Conservation (phyloP, 2,329 filamentous ascomycete species). For the Graphilbum sp. region DNA sequence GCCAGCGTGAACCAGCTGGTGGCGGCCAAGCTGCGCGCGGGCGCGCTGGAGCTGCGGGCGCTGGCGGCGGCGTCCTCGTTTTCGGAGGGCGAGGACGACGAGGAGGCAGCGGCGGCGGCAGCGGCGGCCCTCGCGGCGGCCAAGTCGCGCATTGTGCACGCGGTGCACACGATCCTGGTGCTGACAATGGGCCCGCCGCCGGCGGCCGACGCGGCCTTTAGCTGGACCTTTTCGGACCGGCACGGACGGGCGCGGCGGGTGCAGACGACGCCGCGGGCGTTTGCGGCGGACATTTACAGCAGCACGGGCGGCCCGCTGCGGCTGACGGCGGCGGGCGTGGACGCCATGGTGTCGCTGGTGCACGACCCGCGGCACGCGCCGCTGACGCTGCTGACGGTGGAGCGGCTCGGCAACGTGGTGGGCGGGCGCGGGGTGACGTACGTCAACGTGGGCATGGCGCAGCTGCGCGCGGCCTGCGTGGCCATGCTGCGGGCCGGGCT, state of each 20-base stretch:
- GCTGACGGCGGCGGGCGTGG: conserved; percentile 42
- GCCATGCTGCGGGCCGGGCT: conserved; percentile 62
- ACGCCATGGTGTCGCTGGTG: conserved; percentile 62
- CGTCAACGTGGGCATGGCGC: conserved; percentile 61
- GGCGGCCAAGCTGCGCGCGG: conserved; percentile 76
- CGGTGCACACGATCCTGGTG: conserved; percentile 69
- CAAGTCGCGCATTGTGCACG: conserved; percentile 62
- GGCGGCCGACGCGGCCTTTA: conserved; percentile 49
- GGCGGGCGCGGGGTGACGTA: conserved; percentile 63
- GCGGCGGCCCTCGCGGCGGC: conserved; percentile 26
- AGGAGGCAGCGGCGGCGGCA: no score
- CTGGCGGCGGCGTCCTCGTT: conserved; percentile 23
- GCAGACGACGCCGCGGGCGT: conserved; percentile 49
- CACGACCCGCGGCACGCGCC: conserved; percentile 72
- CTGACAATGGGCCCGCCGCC: conserved; percentile 71
- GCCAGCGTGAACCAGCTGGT: conserved; percentile 54
- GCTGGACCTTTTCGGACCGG: conserved; percentile 65
- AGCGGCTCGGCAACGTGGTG: conserved; percentile 66
- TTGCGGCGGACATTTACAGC: conserved; percentile 52
- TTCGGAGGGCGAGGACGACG: no score
- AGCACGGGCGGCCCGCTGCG: conserved; percentile 27
- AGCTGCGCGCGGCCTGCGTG: conserved; percentile 58
- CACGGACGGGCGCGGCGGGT: conserved; percentile 47
- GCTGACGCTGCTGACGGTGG: conserved; percentile 56
- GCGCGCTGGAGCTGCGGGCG: conserved; percentile 54